These are phyloP conservation scores for Ceriops tagal DNA, from an alignment of 345 rosid species.

Conservation along the genomic window DNA sequence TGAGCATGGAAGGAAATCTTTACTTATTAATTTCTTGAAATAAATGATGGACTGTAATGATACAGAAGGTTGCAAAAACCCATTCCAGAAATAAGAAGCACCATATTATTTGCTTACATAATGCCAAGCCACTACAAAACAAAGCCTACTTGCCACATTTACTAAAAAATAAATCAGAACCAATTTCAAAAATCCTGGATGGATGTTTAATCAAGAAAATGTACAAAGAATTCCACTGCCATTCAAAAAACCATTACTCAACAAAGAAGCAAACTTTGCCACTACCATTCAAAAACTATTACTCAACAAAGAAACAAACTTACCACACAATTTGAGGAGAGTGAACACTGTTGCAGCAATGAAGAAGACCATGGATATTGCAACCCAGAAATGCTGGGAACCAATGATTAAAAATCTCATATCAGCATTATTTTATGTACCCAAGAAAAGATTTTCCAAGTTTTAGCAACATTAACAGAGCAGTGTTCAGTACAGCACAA, in stretches of 20 bases:
- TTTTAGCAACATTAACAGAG: background rate
- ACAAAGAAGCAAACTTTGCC: conserved; percentile 23
- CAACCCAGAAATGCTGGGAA: conserved; percentile 91
- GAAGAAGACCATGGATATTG: conserved; percentile 89
- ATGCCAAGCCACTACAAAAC: background rate
- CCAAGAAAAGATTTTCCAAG: background rate
- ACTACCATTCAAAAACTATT: background rate
- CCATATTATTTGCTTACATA: too few species aligned
- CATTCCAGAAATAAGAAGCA: too few species aligned
- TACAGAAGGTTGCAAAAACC: too few species aligned
- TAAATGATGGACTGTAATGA: too few species aligned
- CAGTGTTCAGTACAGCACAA: background rate
- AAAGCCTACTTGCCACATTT: background rate
- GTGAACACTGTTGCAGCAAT: conserved; percentile 85
- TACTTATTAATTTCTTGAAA: too few species aligned
- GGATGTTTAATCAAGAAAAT: background rate
- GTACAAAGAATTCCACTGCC: background rate
- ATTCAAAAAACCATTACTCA: background rate
- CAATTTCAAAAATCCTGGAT: background rate
- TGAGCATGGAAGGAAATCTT: too few species aligned
- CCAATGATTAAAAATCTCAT: conserved; percentile 24
- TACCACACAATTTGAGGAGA: conserved; percentile 85
- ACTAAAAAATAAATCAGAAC: background rate
- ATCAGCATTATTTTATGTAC: conserved; percentile 8
- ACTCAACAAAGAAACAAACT: conserved; percentile 19